Evolutionary conservation across 78 protist species (phyloP), one percentile per base, ranked within the genome.

Genomic region (Bodo saltans): DNA sequence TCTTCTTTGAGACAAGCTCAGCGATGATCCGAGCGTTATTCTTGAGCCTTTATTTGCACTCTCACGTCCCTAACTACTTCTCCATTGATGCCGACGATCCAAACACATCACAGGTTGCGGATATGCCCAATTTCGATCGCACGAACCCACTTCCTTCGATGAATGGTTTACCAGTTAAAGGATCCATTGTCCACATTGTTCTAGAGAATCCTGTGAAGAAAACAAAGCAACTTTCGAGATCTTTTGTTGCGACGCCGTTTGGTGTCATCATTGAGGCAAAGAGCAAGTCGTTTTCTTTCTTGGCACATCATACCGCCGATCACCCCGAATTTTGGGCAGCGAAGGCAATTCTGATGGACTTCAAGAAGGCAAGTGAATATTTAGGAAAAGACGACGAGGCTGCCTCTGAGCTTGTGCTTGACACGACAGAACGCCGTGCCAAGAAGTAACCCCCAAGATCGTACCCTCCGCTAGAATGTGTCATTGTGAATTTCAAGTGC

Each of bases 311-410:
- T 67, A 76, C 81, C 25, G 28, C 81, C 23, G 81, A 76, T 27
- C 33, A 29, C 35, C 81, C 81, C 27, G 81, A 76, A 38, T 76
- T 30, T 27, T 76, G 81, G 81, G 37, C 52, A 27, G 60, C 60
- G n/a, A 47, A 47, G 60, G 60, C 60, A 17, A 47, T 47, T 8
- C 8, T 47, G n/a, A 8, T 47, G 60, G 60, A 17, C 60, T 47
- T 47, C 60, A 8, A 8, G n/a, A 8, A 17, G n/a, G 60, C n/a
- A 8, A 23, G 8, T 17, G 60, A 23, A 8, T 17, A 8, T 8
- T 8, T 47, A 8, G 17, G n/a, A 17, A 17, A 8, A 8, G n/a
- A 47, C n/a, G n/a, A 47, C 17, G 60, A 17, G 8, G 60, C 17
- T 17, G 60, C 8, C n/a, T 8, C 8, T 8, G 60, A 23, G 60